Evolutionary conservation across 192 early-diverging fungal genomes (phyloP), one percentile per base, ranked within the genome.

Genomic region (Coemansia sp.): DNA sequence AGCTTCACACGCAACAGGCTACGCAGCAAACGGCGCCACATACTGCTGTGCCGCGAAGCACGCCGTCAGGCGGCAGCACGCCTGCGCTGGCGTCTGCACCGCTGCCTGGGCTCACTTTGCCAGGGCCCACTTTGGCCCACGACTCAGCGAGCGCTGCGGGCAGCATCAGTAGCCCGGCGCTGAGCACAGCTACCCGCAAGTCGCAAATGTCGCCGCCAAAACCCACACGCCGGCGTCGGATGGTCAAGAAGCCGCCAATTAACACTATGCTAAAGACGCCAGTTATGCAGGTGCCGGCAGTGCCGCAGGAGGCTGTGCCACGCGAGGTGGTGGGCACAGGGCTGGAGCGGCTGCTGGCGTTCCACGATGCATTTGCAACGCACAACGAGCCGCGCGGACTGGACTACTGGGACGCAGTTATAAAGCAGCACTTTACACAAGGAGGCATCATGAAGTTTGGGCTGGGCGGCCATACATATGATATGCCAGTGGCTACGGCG

Each of bases 401-500:
- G 22, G 72, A 65, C 22, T 64, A 57, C 47, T 80, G 77, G 72
- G 64, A 54, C 3, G 11, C 45, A 31, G 62, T 59, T 21, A 45
- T 80, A 5, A 23, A 35, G 47, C 50, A 57, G 17, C 49, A 61
- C 45, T 80, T 80, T 41, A 19, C 59, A 6, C 12, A 17, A 0
- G 35, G n/a, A 25, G 77, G 71, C 22, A 63, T 16, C n/a, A 55
- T 80, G 43, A 65, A 62, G 19, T 19, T 80, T 27, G 77, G 71
- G 29, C 38, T 75, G 11, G 72, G 72, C 22, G 48, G 43, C 9
- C 77, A 74, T 50, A 65, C 48, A 48, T 75, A 74, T 27, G 77
- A 80, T 48, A 54, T 80, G 59, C 72, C 72, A 0, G 69, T 45
- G 1, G 65, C 61, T 37, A 68, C 77, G 8, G 72, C 71, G 11